Base-by-base conservation (phyloP, 768 basidiomycete species). In the Panaeolus papilionaceus region DNA sequence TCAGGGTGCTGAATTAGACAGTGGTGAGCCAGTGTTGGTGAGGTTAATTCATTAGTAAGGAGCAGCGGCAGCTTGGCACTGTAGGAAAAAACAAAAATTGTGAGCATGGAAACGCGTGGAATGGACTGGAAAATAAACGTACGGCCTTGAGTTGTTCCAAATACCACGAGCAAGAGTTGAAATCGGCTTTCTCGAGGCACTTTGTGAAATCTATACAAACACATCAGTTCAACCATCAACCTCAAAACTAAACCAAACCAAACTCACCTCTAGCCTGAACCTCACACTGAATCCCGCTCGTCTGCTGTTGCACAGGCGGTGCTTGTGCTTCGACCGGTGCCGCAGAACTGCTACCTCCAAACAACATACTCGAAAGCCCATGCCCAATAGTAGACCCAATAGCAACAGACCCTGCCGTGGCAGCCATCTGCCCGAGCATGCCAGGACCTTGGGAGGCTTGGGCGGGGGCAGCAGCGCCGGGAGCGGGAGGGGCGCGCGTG, bases 371-470 rank as follows among this genome's bases (percentile, higher is more conserved):
- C 47, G 93, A 94, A 70, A 97, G 75, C n/a, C 95, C 95, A 75
- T 97, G 95, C 54, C 94, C 95, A 70, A 97, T 87, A 66, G 89
- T 90, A 8, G 93, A 95, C 28, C 95, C 95, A 62, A 94, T 82
- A 5, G 94, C 95, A 62, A 96, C 94, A 66, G 92, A 93, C 69
- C 94, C 95, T 33, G 94, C 95, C 6, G 95, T 94, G 5, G 93
- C 92, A 64, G 94, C 94, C 92, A 95, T 95, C 74, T 93, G 91
- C 0, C 88, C 84, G 18, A 95, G 65, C 85, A 95, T 82, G 14
- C 94, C 93, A 0, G 94, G 93, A 3, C 64, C 64, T 69, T 85
- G 82, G 68, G 83, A 74, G 1, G 85, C 77, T 54, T 83, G 82
- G 42, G 81, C 72, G 63, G 87, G 78, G 38, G 83, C 75, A 45